Evolutionary conservation across 2,329 filamentous ascomycete species (phyloP), one percentile per base, ranked within the genome.

Genomic region (Fusarium musae): DNA sequence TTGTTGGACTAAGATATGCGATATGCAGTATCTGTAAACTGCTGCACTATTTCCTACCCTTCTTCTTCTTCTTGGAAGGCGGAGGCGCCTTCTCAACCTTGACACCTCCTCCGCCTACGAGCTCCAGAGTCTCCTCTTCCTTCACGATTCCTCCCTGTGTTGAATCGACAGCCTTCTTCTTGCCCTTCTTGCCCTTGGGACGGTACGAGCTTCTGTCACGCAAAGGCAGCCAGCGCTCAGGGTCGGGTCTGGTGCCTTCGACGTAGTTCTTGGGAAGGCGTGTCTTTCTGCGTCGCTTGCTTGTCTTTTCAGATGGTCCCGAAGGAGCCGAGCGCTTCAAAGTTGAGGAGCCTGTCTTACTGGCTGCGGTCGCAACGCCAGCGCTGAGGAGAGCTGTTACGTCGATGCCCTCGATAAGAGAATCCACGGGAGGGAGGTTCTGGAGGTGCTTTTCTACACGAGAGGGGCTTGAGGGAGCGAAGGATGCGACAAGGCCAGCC

Each of bases 141-240:
- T 88, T 91, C 28, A 94, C 93, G 17, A 92, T 84, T 54, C 95
- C 96, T 69, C 96, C 96, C 81, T 98, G 96, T 13, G 94, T 98
- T 44, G 92, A 85, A 75, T 94, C 93, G 69, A 88, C 86, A 9
- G 90, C 91, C 84, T 92, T 93, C 87, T 95, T 92, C 87, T 94
- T 96, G 62, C 94, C 93, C 87, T 97, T 97, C 85, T 93, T 95
- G 10, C 95, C 95, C 85, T 96, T 97, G 12, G 95, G 95, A 53
- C 93, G 87, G 83, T 97, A 99, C 44, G 91, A 93, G 76, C 93
- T 96, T 64, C 96, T 89, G 81, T 99, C 96, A 59, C 93, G 91
- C 78, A 98, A 86, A 17, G 96, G 96, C 68, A 99, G 84, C 96
- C 96, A 99, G 71, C 96, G 88, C 83, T 99, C 96, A 0, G 94